These are phyloP conservation scores for Suillus sp. DNA, from an alignment of 768 basidiomycete species.

Conservation along the genomic window DNA sequence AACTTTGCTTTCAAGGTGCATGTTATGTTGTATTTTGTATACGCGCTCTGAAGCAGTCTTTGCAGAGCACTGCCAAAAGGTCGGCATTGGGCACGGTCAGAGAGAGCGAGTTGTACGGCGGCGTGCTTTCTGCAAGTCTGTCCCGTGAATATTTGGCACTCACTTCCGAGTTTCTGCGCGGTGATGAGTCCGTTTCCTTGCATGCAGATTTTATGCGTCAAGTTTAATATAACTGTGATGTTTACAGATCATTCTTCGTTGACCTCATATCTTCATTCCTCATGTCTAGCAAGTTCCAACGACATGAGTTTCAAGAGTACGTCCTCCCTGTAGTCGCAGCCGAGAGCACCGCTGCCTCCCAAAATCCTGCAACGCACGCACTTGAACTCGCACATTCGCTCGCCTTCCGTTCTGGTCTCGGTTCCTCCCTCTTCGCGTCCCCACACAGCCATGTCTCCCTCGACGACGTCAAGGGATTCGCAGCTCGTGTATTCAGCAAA, in stretches of 20 bases:
- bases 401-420: conserved; percentile 94
- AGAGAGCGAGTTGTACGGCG: conserved; percentile 92
- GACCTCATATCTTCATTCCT: conserved; percentile 85
- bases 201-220: background rate
- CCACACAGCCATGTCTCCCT: conserved; percentile 62
- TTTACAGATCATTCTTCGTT: conserved; percentile 79
- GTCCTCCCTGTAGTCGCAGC: conserved; percentile 70
- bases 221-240: background rate
- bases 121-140: conserved; percentile 82
- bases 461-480: conserved; percentile 74
- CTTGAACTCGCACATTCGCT: conserved; percentile 86
- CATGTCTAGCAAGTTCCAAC: conserved; percentile 78
- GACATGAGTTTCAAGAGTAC: conserved; percentile 75
- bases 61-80: conserved; percentile 82
- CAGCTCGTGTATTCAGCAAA: conserved; percentile 70
- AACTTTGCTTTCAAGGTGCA: conserved; percentile 99
- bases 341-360: conserved; percentile 63
- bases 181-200: conserved; percentile 82
- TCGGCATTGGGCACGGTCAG: conserved; percentile 90
- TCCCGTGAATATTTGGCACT: conserved; percentile 89
- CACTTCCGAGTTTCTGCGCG: conserved; percentile 92
- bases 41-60: background rate
- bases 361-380: conserved; percentile 67
- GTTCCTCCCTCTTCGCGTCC: conserved; percentile 86
- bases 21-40: conserved; percentile 8